phyloP scores from a whole-genome alignment of 2,329 filamentous ascomycete species.

The Cryphonectria carpinicola region DNA sequence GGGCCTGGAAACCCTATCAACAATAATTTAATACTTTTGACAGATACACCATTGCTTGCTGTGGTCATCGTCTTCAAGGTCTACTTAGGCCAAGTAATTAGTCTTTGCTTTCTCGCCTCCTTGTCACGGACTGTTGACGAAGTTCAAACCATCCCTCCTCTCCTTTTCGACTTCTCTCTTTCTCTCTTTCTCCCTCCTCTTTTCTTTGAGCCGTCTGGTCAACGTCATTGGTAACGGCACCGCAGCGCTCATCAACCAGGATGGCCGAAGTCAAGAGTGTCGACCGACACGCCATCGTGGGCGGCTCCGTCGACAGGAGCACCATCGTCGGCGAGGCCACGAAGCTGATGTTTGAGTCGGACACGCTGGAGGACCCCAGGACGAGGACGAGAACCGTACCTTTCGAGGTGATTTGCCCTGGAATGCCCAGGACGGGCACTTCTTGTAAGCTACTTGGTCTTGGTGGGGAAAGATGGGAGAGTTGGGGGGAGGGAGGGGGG shows the following conservation, averaged over 20 bases:
- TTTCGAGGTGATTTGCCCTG: conserved; percentile 23
- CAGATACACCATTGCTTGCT: conserved; percentile 1
- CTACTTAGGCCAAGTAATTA: background rate
- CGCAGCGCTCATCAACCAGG: background rate
- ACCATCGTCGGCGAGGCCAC: conserved; percentile 19
- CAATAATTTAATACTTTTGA: background rate
- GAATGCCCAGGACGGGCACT: conserved; percentile 21
- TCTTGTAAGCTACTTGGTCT: conserved; percentile 7
- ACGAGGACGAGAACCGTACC: conserved; percentile 18
- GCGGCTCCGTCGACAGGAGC: conserved; percentile 17
- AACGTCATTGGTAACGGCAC: background rate
- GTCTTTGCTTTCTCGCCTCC: background rate
- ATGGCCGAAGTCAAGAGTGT: conserved; percentile 20
- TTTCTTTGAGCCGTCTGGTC: background rate
- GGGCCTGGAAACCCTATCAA: background rate
- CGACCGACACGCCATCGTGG: conserved; percentile 19
- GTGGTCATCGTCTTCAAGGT: background rate
- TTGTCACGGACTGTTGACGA: background rate
- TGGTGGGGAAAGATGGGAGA: background rate
- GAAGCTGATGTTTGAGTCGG: conserved; percentile 23
- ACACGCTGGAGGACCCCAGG: conserved; percentile 22
- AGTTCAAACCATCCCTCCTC: background rate
- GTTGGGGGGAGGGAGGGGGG: too few species aligned
- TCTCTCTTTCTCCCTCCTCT: too few species aligned
- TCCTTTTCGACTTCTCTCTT: background rate